A percentile compares a stretch with the other conserved stretches of the same genome.
These are phyloP conservation scores for Ascochyta clinopodiicola DNA, from an alignment of 2,329 filamentous ascomycete species.

Conservation along the genomic window DNA sequence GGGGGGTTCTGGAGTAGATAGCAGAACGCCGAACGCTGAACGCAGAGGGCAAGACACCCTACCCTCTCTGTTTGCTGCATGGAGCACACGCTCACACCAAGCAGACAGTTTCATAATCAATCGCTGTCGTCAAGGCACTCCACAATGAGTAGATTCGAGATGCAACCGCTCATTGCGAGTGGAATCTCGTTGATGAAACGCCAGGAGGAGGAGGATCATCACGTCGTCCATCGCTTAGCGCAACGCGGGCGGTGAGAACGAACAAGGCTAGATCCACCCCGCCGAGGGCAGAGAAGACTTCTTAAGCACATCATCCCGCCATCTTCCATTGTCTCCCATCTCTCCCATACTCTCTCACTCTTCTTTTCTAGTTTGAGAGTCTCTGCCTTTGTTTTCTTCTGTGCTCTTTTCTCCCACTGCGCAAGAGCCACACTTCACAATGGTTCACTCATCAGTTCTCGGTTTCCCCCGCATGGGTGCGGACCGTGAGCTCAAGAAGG, in stretches of 20 bases:
- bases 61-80: not conserved
- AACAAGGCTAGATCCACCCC: conserved; percentile 25
- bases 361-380: conserved; percentile 17
- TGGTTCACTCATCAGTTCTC: conserved; percentile 74
- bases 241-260: conserved; percentile 13
- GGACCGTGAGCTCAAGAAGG: conserved; percentile 99
- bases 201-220: conserved; percentile 5
- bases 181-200: not conserved
- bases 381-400: conserved; percentile 4
- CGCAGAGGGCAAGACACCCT: conserved; percentile 5
- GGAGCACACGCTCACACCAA: not conserved
- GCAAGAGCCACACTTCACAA: conserved; percentile 37
- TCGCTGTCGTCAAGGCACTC: not conserved
- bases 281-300: conserved; percentile 38
- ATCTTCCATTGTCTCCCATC: conserved; percentile 14
- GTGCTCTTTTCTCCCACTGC: conserved; percentile 19
- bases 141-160: conserved; percentile 1
- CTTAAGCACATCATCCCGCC: conserved; percentile 47
- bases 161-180: not conserved
- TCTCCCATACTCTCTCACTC: conserved; percentile 20
- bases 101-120: not conserved
- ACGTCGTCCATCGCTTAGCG: conserved; percentile 12
- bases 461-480: conserved; percentile 99
- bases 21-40: too few species aligned
- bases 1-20: not conserved